Evolutionary conservation across 352 stramenopile species (phyloP).

Genomic region (Phytopythium cucurbitacearum): DNA sequence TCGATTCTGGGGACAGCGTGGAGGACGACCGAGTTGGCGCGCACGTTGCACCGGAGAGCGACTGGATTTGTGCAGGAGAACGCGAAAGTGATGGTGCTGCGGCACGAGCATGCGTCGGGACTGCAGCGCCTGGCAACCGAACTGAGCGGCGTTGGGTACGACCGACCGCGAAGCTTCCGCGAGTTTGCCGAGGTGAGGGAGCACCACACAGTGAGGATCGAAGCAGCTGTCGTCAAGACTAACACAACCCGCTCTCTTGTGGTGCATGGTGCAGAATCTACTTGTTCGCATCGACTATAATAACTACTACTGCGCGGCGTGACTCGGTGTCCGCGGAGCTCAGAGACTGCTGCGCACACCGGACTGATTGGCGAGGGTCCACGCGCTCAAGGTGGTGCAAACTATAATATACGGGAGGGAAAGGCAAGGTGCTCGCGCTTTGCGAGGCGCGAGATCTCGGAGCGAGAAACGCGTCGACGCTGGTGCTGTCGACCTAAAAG

Average conservation of each 20-base stretch:
- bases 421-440: too few species aligned
- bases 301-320: slow-evolving; percentile 22
- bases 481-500: slow-evolving; percentile 37
- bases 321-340: too few species aligned
- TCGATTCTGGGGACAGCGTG: slow-evolving; percentile 16
- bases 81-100: slow-evolving; percentile 13
- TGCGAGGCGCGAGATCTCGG: too few species aligned
- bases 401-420: too few species aligned
- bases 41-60: slow-evolving; percentile 20
- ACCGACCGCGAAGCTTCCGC: slow-evolving; percentile 23
- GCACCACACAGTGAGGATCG: slow-evolving; percentile 2
- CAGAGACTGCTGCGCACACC: too few species aligned
- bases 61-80: slow-evolving; percentile 12
- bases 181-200: slow-evolving; percentile 41
- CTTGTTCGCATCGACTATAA: slow-evolving; percentile 63
- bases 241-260: neutral
- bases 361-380: too few species aligned
- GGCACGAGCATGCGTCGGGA: slow-evolving; percentile 16
- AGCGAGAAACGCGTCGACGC: too few species aligned
- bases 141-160: slow-evolving; percentile 16
- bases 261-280: slow-evolving; percentile 29
- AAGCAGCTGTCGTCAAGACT: slow-evolving; percentile 7
- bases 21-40: slow-evolving; percentile 29
- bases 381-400: too few species aligned
- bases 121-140: slow-evolving; percentile 16